Evolutionary conservation across 2,329 filamentous ascomycete species (phyloP).

Genomic region (Didymella segeticola): DNA sequence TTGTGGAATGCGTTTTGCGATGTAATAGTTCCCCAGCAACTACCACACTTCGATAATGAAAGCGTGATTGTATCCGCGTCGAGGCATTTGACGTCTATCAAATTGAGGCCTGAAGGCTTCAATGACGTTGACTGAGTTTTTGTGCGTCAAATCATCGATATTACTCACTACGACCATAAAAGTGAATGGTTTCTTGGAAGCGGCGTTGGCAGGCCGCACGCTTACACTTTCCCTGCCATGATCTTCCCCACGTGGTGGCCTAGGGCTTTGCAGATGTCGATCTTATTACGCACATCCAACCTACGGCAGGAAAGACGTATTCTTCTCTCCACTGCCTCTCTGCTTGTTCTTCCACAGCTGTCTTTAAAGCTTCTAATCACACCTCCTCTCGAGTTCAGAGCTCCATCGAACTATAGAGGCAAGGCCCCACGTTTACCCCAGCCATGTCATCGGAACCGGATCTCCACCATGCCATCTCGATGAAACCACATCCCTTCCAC

Average conservation of each 20-base stretch:
- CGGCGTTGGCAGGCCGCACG: conserved; percentile 5
- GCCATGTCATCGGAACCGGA: conserved; percentile 53
- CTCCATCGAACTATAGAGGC: not conserved
- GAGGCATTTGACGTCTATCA: not conserved
- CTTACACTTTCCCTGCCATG: conserved; percentile 13
- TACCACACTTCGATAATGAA: not conserved
- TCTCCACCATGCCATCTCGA: conserved; percentile 56
- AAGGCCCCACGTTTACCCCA: not conserved
- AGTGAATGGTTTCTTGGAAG: not conserved
- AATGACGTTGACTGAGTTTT: not conserved
- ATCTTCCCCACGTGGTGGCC: conserved; percentile 23
- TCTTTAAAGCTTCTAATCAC: not conserved
- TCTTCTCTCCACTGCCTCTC: not conserved
- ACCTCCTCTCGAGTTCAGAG: not conserved
- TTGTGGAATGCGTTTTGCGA: not conserved
- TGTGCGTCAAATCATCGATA: no score
- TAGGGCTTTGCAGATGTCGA: conserved; percentile 13
- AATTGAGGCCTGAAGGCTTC: not conserved
- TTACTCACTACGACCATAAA: not conserved
- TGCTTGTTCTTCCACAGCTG: not conserved
- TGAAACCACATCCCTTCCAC: conserved; percentile 55
- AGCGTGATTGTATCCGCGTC: not conserved
- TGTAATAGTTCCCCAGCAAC: no score
- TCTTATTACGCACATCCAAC: conserved; percentile 11
- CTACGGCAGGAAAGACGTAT: not conserved